These are phyloP conservation scores for Mycena vitilis DNA, from an alignment of 768 basidiomycete genomes.

Conservation along the genomic window DNA sequence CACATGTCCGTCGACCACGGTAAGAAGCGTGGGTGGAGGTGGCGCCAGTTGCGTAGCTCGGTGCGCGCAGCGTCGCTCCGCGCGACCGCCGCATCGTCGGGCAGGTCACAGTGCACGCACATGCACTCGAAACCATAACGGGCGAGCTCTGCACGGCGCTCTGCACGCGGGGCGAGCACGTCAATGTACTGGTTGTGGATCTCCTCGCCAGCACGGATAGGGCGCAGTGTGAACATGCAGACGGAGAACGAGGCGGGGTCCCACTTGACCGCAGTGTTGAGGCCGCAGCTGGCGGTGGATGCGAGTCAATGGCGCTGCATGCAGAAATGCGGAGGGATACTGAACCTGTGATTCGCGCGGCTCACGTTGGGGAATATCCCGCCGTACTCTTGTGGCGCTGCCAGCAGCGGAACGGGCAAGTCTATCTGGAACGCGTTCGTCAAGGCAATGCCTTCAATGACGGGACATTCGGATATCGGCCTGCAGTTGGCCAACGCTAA, in stretches of 20 bases:
- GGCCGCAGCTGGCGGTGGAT: constrained; percentile 50
- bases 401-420: constrained; percentile 41
- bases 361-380: constrained; percentile 56
- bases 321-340: background rate
- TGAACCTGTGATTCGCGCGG: constrained; percentile 58
- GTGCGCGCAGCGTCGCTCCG: constrained; percentile 49
- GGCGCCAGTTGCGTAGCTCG: constrained; percentile 49
- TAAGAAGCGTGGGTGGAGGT: constrained; percentile 50
- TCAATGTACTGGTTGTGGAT: constrained; percentile 60
- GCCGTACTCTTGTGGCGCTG: constrained; percentile 50
- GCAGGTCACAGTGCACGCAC: constrained; percentile 52
- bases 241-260: constrained; percentile 51
- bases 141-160: constrained; percentile 48
- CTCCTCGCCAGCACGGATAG: constrained; percentile 54
- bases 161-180: constrained; percentile 49
- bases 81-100: constrained; percentile 32
- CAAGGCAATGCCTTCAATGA: constrained; percentile 55
- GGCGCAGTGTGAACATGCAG: constrained; percentile 54
- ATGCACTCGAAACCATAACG: constrained; percentile 56
- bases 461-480: constrained; percentile 46
- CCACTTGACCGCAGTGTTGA: constrained; percentile 59
- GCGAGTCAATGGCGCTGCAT: constrained; percentile 1
- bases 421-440: constrained; percentile 57
- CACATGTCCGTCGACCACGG: constrained; percentile 58
- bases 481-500: constrained; percentile 45